These are phyloP conservation scores for Eucalyptus regnans DNA, from an alignment of 345 rosid species.

Conservation along the genomic window DNA sequence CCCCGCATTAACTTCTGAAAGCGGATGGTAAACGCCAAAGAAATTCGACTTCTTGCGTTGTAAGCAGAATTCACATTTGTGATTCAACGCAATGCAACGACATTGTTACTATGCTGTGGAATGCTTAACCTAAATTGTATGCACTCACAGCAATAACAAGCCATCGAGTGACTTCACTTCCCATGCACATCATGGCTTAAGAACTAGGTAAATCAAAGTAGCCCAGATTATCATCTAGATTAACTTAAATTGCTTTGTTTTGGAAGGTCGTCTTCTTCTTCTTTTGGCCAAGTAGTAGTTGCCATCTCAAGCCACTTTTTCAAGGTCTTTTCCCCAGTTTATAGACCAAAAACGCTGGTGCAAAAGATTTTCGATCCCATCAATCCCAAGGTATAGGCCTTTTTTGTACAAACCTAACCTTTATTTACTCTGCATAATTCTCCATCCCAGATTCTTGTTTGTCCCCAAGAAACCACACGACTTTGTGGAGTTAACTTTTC, in stretches of 20 bases:
- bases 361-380: neutral
- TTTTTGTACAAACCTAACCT: neutral
- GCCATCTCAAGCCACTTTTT: neutral
- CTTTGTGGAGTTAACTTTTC: neutral
- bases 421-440: neutral
- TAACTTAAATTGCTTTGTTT: neutral
- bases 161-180: neutral
- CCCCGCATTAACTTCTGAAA: neutral
- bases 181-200: neutral
- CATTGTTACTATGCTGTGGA: neutral
- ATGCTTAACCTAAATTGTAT: neutral
- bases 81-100: neutral
- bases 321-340: neutral
- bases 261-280: neutral
- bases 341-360: neutral
- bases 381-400: neutral
- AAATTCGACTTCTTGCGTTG: neutral
- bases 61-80: neutral
- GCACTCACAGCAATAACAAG: neutral
- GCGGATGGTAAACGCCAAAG: neutral
- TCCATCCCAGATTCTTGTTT: neutral
- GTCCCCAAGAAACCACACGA: neutral
- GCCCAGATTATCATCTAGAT: neutral
- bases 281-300: neutral
- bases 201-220: neutral